These are phyloP conservation scores for Lecanoromycetidae sp. DNA, from an alignment of 2,329 filamentous ascomycete species.

Conservation along the genomic window DNA sequence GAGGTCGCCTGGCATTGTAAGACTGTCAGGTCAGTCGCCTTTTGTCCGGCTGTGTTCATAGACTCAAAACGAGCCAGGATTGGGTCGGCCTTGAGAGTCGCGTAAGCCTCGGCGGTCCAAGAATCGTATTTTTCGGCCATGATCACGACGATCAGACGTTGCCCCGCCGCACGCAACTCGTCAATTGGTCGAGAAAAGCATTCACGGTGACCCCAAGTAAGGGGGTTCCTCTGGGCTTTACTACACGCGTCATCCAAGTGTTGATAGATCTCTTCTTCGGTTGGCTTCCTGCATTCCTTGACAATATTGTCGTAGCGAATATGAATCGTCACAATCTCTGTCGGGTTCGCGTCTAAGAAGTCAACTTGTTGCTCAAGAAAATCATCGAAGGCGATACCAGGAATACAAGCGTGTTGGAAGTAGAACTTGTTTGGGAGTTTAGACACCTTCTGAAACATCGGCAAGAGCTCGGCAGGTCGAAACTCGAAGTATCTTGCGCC, in stretches of 20 bases:
- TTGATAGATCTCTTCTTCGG: constrained; percentile 25
- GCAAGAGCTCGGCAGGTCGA: constrained; percentile 37
- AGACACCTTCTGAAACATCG: constrained; percentile 27
- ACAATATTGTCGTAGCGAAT: constrained; percentile 41
- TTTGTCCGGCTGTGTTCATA: constrained; percentile 25
- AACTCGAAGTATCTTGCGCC: constrained; percentile 44
- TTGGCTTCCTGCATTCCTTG: constrained; percentile 34
- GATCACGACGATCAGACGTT: constrained; percentile 30
- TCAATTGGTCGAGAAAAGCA: constrained; percentile 21
- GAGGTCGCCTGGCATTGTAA: constrained; percentile 42
- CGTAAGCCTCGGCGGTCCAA: constrained; percentile 33
- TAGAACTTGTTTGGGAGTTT: constrained; percentile 36
- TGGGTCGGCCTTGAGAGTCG: constrained; percentile 30
- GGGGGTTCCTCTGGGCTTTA: constrained; percentile 21
- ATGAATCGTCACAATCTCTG: constrained; percentile 40
- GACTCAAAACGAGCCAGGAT: constrained; percentile 29
- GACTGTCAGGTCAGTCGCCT: constrained; percentile 30
- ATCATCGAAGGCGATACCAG: constrained; percentile 36
- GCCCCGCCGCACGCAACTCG: constrained; percentile 26
- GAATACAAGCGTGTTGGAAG: constrained; percentile 41
- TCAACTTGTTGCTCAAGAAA: constrained; percentile 32
- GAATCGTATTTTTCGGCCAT: constrained; percentile 30
- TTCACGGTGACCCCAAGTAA: constrained; percentile 26
- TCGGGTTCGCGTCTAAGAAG: constrained; percentile 32
- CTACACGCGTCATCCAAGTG: constrained; percentile 28